Evolutionary conservation across 768 basidiomycete species (phyloP), one percentile per base, ranked within the genome.

Genomic region (Tylopilus intermedius): DNA sequence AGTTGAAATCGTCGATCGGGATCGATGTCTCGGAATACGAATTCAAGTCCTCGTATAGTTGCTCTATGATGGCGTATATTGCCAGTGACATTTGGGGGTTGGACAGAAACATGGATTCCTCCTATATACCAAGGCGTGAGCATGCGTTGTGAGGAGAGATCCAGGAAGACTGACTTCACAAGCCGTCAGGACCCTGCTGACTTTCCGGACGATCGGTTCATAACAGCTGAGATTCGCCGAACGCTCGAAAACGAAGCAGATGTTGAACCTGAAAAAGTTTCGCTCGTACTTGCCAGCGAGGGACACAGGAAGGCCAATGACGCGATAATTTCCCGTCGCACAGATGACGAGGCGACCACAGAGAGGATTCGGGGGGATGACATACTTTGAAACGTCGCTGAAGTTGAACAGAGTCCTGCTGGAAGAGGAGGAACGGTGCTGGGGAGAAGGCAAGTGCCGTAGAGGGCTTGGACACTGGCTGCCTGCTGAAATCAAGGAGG

Each of bases 21-120:
- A 99, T 94, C 2, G 90, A 92, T 1, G 95, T 94, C 72, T 97
- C 95, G 1, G 92, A 93, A 71, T 95, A 98, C 8, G 93, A 94
- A 69, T 97, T 98, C 60, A 99, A 72, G 61, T 99, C 96, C 63
- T 97, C 94, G 60, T 94, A 98, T 2, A 99, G 77, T 63, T 97
- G 94, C 70, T 99, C 95, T 21, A 98, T 80, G 47, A 98, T 90
- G 14, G 86, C 80, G 63, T 87, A 80, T 30, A 93, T 79, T 3
- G 82, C 78, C 35, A 79, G 73, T 1, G 84, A 84, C 3, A 83
- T 85, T 41, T 77, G 69, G 0, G 85, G 75, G 8, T 82, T 83
- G 0, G 94, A 95, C 32, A 99, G 76, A 65, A 95, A 96, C 14
- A 75, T 76, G 0, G 92, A 91, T 70, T 98, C 94, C 76, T 93